phyloP scores from a whole-genome alignment of 2,329 filamentous ascomycete species.

The Ophidiomyces ophidiicola region DNA sequence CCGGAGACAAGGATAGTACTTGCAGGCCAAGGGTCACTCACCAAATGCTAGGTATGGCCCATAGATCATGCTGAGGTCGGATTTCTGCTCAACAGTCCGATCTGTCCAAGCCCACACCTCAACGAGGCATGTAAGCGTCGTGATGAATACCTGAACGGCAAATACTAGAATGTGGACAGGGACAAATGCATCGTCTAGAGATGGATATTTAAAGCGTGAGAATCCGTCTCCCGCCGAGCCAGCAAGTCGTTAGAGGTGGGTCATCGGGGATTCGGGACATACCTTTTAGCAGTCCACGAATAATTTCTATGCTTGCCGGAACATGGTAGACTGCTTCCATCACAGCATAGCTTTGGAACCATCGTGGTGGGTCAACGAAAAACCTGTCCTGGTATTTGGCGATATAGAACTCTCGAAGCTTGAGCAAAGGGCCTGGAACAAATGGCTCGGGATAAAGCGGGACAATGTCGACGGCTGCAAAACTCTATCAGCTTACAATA shows the following conservation, averaged over 20 bases:
- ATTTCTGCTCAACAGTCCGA: slow-evolving; percentile 36
- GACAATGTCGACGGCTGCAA: slow-evolving; percentile 47
- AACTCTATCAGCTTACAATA: background rate
- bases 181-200: slow-evolving; percentile 45
- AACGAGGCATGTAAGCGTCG: slow-evolving; percentile 50
- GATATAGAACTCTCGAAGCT: slow-evolving; percentile 47
- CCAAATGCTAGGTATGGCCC: slow-evolving; percentile 46
- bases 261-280: no score
- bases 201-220: background rate
- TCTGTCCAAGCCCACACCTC: slow-evolving; percentile 48
- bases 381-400: slow-evolving; percentile 51
- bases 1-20: background rate
- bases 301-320: slow-evolving; percentile 48
- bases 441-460: slow-evolving; percentile 45
- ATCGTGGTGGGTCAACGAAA: slow-evolving; percentile 47
- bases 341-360: slow-evolving; percentile 46
- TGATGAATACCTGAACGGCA: slow-evolving; percentile 47
- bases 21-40: slow-evolving; percentile 33
- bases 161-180: slow-evolving; percentile 51
- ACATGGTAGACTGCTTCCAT: slow-evolving; percentile 51
- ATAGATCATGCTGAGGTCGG: slow-evolving; percentile 42
- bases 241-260: no score
- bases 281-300: slow-evolving; percentile 44
- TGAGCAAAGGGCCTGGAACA: slow-evolving; percentile 38
- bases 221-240: background rate